Evolutionary conservation across 139 green algal species (phyloP).

Genomic region (Bryopsis sp.): DNA sequence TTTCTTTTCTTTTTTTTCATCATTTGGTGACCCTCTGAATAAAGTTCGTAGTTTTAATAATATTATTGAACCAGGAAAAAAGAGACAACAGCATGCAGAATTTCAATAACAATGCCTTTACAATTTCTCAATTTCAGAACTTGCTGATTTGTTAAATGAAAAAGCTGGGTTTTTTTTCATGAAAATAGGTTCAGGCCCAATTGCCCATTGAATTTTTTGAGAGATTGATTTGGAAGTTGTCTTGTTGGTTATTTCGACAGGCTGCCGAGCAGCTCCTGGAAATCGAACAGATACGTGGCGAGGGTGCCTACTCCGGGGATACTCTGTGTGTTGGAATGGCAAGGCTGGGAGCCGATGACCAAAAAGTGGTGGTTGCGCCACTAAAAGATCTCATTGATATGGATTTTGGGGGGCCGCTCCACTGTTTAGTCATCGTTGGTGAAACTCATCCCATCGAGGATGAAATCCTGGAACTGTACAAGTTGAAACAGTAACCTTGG

Average conservation of each 20-base stretch:
- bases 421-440: constrained; percentile 77
- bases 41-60: neutral
- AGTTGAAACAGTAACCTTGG: no score
- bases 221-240: no score
- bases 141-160: no score
- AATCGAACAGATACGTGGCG: constrained; percentile 57
- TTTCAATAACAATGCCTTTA: no score
- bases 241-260: constrained; percentile 22
- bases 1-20: no score
- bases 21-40: no score
- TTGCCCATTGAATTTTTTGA: no score
- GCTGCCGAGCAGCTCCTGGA: constrained; percentile 80
- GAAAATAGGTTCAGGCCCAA: no score
- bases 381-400: constrained; percentile 57
- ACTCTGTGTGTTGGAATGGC: constrained; percentile 76
- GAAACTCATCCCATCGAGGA: constrained; percentile 35
- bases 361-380: constrained; percentile 57
- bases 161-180: no score
- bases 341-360: constrained; percentile 49
- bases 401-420: constrained; percentile 85
- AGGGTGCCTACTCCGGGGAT: constrained; percentile 52
- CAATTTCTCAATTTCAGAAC: no score
- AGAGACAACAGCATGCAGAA: no score
- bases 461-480: constrained; percentile 34
- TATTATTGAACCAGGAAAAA: no score